Base-by-base conservation (phyloP, 2,329 filamentous ascomycete species). In the Corniculantispora saksenae region DNA sequence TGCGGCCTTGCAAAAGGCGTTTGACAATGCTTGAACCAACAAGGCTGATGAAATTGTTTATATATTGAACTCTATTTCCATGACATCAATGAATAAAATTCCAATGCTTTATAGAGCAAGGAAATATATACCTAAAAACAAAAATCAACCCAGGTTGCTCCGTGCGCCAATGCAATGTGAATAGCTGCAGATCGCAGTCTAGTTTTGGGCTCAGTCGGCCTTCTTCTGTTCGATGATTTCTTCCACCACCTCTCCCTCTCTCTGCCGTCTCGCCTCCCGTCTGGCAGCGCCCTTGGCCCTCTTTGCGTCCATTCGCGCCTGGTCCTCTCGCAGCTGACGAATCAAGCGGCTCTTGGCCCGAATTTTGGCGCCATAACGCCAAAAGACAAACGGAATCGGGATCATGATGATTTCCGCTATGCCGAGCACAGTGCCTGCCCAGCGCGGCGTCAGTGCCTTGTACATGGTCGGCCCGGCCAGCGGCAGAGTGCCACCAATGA, bases 341-440 rank as follows among this genome's bases (percentile, higher is more conserved):
- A 80, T 78, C 17, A 84, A 73, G 1, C 78, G 77, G 60, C 82
- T 84, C 68, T 76, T 80, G 5, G 77, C 74, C 5, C 83, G 75
- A 58, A 86, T 84, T 53, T 70, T 72, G 48, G 78, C 78, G 0
- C 84, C 84, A 71, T 82, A 85, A 45, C 79, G 79, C 72, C 91
- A 93, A 71, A 94, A 93, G 1, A 91, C 81, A 65, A 92, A 82
- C 0, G 91, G 91, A 54, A 93, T 92, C 0, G 91, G 91, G 19
- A 93, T 88, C 70, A 91, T 84, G 0, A 81, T 78, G 3, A 91
- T 84, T 70, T 93, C 89, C 6, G 93, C 77, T 53, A 91, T 70
- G 0, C 89, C 90, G 2, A 93, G 79, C 60, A 93, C 78, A 0
- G 90, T 92, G 0, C 89, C 89, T 0, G 90, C 87, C 90, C 90